These are phyloP conservation scores for Pavlovales sp. DNA, from an alignment of 208 protist species.

Conservation along the genomic window DNA sequence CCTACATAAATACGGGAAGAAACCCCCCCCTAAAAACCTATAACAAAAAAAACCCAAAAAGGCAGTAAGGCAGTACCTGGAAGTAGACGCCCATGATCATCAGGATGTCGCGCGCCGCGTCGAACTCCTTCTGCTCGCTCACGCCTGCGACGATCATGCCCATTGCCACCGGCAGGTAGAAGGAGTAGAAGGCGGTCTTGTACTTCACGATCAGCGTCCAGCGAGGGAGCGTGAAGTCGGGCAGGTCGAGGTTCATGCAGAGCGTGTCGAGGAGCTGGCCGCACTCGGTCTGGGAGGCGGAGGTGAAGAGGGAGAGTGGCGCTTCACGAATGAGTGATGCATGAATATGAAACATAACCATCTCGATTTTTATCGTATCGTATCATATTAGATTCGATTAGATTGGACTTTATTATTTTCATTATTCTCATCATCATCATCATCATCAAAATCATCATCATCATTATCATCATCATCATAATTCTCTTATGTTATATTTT, in stretches of 20 bases:
- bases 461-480: too few species aligned
- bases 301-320: too few species aligned
- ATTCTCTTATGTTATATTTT: too few species aligned
- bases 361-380: too few species aligned
- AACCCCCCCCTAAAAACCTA: background rate
- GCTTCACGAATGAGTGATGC: too few species aligned
- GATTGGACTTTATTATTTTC: too few species aligned
- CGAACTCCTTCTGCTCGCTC: background rate
- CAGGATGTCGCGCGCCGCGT: slow-evolving; percentile 17
- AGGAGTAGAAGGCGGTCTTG: slow-evolving; percentile 68
- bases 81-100: slow-evolving; percentile 53
- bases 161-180: slow-evolving; percentile 59
- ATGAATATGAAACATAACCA: too few species aligned
- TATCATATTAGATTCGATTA: too few species aligned
- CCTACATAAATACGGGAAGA: too few species aligned
- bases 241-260: background rate
- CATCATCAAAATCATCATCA: too few species aligned
- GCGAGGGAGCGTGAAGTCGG: background rate
- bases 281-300: background rate
- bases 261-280: slow-evolving; percentile 6
- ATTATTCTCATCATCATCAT: too few species aligned
- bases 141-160: slow-evolving; percentile 6
- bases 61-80: slow-evolving; percentile 26
- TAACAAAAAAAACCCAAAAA: background rate
- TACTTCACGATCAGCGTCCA: slow-evolving; percentile 52